These are phyloP conservation scores for Leucoagaricus sp. DNA, from an alignment of 1,284 basidiomycete genomes.

Conservation along the genomic window DNA sequence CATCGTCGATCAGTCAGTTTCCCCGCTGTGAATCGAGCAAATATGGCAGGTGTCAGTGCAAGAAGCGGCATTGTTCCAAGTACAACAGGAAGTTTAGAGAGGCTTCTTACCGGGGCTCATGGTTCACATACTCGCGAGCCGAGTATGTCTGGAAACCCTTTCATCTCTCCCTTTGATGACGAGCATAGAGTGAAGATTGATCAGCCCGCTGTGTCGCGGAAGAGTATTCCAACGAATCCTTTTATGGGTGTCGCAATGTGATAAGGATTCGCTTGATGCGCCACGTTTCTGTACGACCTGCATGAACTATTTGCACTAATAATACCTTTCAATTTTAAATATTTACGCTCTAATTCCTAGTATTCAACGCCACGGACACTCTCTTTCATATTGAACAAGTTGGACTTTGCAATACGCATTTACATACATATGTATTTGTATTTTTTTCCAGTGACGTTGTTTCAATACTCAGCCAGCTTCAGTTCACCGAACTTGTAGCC, in stretches of 20 bases:
- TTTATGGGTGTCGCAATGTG: constrained; percentile 23
- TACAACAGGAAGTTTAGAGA: constrained; percentile 20
- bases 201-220: constrained; percentile 31
- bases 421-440: constrained; percentile 11
- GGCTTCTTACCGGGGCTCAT: constrained; percentile 48
- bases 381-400: too few relatives aligned
- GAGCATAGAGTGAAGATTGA: constrained; percentile 46
- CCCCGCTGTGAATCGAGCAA: not conserved
- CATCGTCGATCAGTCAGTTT: constrained; percentile 14
- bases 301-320: not conserved
- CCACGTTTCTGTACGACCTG: not conserved
- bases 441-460: not conserved
- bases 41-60: constrained; percentile 6
- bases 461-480: constrained; percentile 8
- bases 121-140: constrained; percentile 34
- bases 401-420: not conserved
- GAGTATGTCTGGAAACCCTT: constrained; percentile 47
- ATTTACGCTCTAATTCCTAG: too few relatives aligned
- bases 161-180: constrained; percentile 79
- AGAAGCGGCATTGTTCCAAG: not conserved
- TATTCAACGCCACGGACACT: too few relatives aligned
- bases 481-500: constrained; percentile 6
- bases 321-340: too few relatives aligned
- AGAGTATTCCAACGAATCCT: constrained; percentile 46
- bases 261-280: not conserved